phyloP scores from a whole-genome alignment of 257 asterid genomes.

The Echites panduratus region DNA sequence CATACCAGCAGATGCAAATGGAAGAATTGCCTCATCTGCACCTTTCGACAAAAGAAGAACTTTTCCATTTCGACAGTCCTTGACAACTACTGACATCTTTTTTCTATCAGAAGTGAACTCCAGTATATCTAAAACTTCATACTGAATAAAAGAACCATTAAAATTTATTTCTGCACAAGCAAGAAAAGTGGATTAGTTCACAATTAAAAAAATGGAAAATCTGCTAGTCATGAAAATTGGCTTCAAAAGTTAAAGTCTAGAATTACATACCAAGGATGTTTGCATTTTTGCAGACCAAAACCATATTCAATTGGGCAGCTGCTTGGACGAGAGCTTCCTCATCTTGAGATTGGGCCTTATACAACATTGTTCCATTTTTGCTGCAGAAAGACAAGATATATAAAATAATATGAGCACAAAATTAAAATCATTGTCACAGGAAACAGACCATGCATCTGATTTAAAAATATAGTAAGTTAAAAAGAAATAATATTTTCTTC shows the following conservation, averaged over 20 bases:
- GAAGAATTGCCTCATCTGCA: constrained; percentile 93
- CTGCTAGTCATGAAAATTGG: not conserved
- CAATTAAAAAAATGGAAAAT: constrained; percentile 11
- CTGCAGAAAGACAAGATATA: constrained; percentile 33
- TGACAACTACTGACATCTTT: constrained; percentile 91
- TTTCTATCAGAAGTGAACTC: constrained; percentile 98
- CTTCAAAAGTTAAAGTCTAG: not conserved
- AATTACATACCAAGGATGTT: constrained; percentile 62
- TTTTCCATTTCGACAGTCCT: constrained; percentile 63
- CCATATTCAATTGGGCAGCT: constrained; percentile 85
- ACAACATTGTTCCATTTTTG: constrained; percentile 61
- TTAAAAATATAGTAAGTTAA: not conserved
- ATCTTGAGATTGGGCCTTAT: constrained; percentile 97
- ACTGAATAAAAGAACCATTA: constrained; percentile 56
- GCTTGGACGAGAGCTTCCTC: constrained; percentile 99
- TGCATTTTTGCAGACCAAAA: constrained; percentile 57
- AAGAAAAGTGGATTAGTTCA: constrained; percentile 23
- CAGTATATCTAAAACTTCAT: constrained; percentile 83
- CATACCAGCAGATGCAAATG: constrained; percentile 68
- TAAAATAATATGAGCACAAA: constrained; percentile 5
- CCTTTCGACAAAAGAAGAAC: constrained; percentile 78
- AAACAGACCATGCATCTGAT: constrained; percentile 13
- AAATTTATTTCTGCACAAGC: constrained; percentile 66
- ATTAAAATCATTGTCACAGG: constrained; percentile 11
- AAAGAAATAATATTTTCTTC: not conserved